These are phyloP conservation scores for Hymenoscyphus repandus DNA, from an alignment of 2,329 filamentous ascomycete genomes.

Conservation along the genomic window DNA sequence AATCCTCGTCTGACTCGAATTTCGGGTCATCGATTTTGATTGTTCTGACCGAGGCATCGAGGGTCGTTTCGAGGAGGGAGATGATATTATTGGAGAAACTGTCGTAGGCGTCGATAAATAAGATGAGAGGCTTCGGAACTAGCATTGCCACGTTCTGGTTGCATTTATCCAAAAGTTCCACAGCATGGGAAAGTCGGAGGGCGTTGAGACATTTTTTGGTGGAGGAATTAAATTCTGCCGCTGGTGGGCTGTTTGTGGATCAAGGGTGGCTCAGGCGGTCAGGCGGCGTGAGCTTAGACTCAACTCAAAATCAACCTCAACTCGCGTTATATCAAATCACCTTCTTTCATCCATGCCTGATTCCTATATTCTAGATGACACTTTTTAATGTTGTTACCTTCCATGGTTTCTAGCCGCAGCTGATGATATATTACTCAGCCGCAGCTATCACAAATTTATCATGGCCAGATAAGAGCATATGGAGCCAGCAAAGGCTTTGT, in stretches of 20 bases:
- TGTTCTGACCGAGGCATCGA: constrained; percentile 63
- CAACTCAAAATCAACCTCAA: too few species aligned
- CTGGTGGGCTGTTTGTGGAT: not conserved
- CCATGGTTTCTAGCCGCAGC: too few species aligned
- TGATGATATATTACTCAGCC: too few species aligned
- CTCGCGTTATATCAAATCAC: too few species aligned
- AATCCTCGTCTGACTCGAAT: constrained; percentile 39
- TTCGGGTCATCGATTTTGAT: constrained; percentile 65
- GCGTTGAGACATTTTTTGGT: not conserved
- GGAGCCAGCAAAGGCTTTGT: too few species aligned
- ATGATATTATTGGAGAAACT: constrained; percentile 96
- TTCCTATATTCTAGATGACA: too few species aligned
- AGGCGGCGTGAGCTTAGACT: not conserved
- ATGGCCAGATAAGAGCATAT: too few species aligned
- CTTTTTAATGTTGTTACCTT: too few species aligned
- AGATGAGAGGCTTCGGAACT: constrained; percentile 43
- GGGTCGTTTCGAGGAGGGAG: constrained; percentile 65
- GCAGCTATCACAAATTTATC: too few species aligned
- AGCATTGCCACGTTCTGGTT: constrained; percentile 23
- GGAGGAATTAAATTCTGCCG: not conserved
- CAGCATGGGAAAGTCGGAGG: not conserved
- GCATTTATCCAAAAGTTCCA: not conserved
- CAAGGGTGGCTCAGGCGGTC: not conserved
- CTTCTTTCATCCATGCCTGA: too few species aligned
- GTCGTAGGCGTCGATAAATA: constrained; percentile 94